These are phyloP conservation scores for Mycena albidolilacea DNA, from an alignment of 768 basidiomycete species.

Conservation along the genomic window DNA sequence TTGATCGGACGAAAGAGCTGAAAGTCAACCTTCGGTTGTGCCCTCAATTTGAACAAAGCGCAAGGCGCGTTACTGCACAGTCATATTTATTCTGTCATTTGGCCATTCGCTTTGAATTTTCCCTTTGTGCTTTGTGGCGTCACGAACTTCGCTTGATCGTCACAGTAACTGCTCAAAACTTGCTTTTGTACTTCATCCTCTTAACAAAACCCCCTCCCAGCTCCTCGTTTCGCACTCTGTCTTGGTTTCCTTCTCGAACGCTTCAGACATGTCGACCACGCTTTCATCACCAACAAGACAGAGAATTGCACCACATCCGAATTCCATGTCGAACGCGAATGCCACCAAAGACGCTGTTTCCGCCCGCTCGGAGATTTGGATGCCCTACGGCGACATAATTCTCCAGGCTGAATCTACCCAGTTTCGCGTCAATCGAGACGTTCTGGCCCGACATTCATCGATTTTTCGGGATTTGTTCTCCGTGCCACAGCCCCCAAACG, in stretches of 20 bases:
- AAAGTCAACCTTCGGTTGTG: no score
- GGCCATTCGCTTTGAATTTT: no score
- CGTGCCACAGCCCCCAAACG: slow-evolving; percentile 54
- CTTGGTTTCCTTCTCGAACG: background rate
- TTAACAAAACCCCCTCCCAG: background rate
- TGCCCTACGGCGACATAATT: slow-evolving; percentile 13
- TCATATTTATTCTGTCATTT: no score
- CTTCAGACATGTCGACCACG: background rate
- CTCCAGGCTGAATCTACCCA: background rate
- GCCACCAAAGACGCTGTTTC: background rate
- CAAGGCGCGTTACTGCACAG: no score
- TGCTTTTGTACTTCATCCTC: background rate
- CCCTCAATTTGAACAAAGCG: no score
- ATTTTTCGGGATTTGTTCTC: slow-evolving; percentile 63
- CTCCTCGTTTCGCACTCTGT: background rate
- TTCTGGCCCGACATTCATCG: slow-evolving; percentile 55
- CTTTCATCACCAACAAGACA: background rate
- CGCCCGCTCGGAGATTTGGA: background rate
- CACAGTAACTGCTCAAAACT: no score
- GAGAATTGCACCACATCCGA: background rate
- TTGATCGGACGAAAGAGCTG: no score
- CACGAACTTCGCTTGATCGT: no score
- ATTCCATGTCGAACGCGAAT: background rate
- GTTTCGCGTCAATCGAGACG: slow-evolving; percentile 19
- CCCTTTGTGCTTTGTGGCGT: no score